Conservation (phyloP, 1,139 yeast species). For the Hansenula sp. region DNA sequence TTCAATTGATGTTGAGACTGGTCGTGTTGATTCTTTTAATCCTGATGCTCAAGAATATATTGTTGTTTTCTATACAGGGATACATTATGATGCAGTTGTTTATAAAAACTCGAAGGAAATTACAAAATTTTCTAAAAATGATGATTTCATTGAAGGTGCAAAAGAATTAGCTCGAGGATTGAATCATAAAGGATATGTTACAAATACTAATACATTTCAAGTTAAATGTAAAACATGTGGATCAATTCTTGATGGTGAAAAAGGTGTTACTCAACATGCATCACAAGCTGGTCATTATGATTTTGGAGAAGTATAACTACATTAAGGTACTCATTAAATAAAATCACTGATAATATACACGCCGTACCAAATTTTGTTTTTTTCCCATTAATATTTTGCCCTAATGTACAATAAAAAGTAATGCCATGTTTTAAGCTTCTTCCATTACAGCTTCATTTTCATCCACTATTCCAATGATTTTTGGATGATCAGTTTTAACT, state of each 20-base stretch:
- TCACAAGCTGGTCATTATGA: conserved; percentile 55
- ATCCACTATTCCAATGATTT: conserved; percentile 13
- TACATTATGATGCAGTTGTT: conserved; percentile 69
- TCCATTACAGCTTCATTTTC: conserved; percentile 24
- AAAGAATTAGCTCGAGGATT: conserved; percentile 39
- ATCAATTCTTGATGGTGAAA: conserved; percentile 53
- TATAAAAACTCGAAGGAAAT: conserved; percentile 34
- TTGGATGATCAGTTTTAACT: conserved; percentile 20
- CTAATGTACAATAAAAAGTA: background rate
- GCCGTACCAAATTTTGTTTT: background rate
- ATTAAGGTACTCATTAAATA: background rate
- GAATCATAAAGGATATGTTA: conserved; percentile 53
- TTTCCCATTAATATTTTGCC: background rate
- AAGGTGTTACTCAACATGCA: conserved; percentile 66
- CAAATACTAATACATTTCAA: conserved; percentile 61
- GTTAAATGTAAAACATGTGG: conserved; percentile 59
- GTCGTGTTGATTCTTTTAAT: conserved; percentile 54
- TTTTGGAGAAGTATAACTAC: conserved; percentile 52
- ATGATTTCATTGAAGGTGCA: conserved; percentile 34
- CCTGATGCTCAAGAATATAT: conserved; percentile 40
- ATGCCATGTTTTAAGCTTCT: conserved; percentile 26
- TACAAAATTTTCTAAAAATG: conserved; percentile 34
- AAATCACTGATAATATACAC: background rate
- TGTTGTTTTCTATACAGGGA: conserved; percentile 61
- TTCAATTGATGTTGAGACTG: conserved; percentile 67